These are phyloP conservation scores for Trichomonascaceae sp. DNA, from an alignment of 1,139 yeast species.

Conservation along the genomic window DNA sequence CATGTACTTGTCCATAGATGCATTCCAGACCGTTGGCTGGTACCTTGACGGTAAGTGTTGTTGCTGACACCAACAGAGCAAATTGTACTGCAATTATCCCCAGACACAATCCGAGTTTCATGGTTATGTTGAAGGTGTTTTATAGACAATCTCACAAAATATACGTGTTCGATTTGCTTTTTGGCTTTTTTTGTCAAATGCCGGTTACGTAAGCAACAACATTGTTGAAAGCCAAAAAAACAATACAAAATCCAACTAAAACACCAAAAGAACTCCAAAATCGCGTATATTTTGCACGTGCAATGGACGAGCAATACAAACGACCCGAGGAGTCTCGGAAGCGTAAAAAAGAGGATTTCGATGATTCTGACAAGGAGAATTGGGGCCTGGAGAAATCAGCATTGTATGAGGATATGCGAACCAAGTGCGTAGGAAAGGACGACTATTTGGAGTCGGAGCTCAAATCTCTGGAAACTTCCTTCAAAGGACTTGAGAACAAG, in stretches of 20 bases:
- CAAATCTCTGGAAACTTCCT: constrained; percentile 53
- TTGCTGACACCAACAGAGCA: constrained; percentile 1
- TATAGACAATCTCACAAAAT: background rate
- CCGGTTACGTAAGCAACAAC: background rate
- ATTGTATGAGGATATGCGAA: background rate
- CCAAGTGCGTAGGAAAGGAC: background rate
- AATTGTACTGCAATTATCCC: background rate
- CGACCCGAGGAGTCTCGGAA: background rate
- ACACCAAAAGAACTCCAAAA: background rate
- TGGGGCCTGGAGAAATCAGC: background rate
- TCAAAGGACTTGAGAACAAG: constrained; percentile 53
- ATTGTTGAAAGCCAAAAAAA: background rate
- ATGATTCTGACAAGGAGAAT: background rate
- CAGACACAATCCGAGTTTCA: background rate
- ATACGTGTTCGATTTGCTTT: background rate
- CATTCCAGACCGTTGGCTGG: constrained; percentile 78
- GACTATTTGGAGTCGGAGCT: constrained; percentile 41
- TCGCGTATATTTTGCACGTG: background rate
- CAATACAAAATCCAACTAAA: background rate
- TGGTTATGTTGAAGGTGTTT: background rate
- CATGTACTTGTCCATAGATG: constrained; percentile 66
- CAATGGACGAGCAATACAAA: background rate
- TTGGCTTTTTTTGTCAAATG: background rate
- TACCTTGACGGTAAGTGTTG: constrained; percentile 63
- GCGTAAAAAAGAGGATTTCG: background rate